A percentile compares a stretch with the other conserved stretches of the same genome.
Evolutionary conservation across 768 basidiomycete species (phyloP).

Genomic region (Leccinum uliginosum): DNA sequence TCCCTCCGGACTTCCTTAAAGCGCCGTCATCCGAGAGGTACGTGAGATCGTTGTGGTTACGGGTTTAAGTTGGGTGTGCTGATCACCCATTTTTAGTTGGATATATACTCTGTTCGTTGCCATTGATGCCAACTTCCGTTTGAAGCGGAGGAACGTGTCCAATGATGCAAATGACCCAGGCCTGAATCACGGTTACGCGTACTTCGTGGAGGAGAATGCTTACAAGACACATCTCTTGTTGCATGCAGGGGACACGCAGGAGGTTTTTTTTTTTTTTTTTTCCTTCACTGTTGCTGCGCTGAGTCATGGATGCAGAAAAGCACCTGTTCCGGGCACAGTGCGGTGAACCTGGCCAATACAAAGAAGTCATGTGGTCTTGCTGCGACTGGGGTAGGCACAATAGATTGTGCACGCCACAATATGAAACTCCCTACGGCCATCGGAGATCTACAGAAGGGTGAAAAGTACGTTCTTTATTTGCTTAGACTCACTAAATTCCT

Average conservation of each 20-base stretch:
- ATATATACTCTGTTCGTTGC: too few species aligned
- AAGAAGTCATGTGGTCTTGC: conserved; percentile 5
- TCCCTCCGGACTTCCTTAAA: not conserved
- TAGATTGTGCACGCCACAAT: conserved; percentile 23
- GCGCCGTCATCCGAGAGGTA: not conserved
- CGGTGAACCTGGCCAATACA: conserved; percentile 8
- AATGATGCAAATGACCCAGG: not conserved
- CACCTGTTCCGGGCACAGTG: not conserved
- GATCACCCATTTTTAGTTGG: not conserved
- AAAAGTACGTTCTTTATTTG: conserved; percentile 8
- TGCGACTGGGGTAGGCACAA: conserved; percentile 26
- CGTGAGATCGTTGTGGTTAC: too few species aligned
- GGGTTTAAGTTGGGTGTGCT: not conserved
- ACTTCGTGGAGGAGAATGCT: not conserved
- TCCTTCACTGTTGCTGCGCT: not conserved
- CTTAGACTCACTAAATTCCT: not conserved
- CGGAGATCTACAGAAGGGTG: conserved; percentile 17
- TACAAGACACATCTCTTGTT: not conserved
- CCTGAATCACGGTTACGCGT: not conserved
- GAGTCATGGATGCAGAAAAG: not conserved
- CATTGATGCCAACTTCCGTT: not conserved
- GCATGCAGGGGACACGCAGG: too few species aligned
- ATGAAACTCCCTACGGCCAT: conserved; percentile 14
- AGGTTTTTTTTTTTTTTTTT: not conserved
- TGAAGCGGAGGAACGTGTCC: not conserved